Percentiles rank a stretch among this genome's conserved stretches.
phyloP scores from a whole-genome alignment of 768 basidiomycete species.

The Xerocomus brunneocitrinus region DNA sequence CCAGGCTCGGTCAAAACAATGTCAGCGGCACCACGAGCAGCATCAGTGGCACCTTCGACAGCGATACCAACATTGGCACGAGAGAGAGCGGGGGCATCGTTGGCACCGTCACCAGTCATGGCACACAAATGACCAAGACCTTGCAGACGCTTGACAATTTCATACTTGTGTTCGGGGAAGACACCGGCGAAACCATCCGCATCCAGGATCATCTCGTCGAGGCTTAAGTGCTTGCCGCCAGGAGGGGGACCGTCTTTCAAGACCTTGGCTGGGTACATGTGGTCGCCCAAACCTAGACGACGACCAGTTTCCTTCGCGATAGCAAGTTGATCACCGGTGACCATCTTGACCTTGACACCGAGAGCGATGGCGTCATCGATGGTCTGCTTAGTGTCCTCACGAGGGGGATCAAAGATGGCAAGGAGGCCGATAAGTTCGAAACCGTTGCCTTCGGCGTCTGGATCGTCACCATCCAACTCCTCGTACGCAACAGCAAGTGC shows the following conservation, averaged over 20 bases:
- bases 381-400: conserved; percentile 97
- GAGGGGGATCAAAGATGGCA: conserved; percentile 96
- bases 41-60: conserved; percentile 98
- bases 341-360: conserved; percentile 99
- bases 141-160: conserved; percentile 98
- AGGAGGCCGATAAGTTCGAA: conserved; percentile 97
- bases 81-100: conserved; percentile 95
- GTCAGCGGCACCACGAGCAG: conserved; percentile 97
- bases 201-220: conserved; percentile 99
- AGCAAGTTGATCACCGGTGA: conserved; percentile 99
- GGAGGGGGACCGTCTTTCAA: conserved; percentile 93
- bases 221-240: conserved; percentile 72
- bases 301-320: conserved; percentile 99
- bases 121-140: conserved; percentile 93
- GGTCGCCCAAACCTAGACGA: conserved; percentile 95
- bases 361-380: conserved; percentile 95
- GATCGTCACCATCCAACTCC: conserved; percentile 80
- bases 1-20: conserved; percentile 98
- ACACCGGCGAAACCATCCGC: conserved; percentile 99
- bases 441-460: conserved; percentile 87
- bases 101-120: conserved; percentile 99
- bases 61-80: conserved; percentile 99
- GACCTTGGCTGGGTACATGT: conserved; percentile 99
- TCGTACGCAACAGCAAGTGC: conserved; percentile 93
- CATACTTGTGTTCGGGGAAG: conserved; percentile 99